These are phyloP conservation scores for Urochloa ruziziensis DNA, from an alignment of 176 grass and related monocot genomes.

Conservation along the genomic window DNA sequence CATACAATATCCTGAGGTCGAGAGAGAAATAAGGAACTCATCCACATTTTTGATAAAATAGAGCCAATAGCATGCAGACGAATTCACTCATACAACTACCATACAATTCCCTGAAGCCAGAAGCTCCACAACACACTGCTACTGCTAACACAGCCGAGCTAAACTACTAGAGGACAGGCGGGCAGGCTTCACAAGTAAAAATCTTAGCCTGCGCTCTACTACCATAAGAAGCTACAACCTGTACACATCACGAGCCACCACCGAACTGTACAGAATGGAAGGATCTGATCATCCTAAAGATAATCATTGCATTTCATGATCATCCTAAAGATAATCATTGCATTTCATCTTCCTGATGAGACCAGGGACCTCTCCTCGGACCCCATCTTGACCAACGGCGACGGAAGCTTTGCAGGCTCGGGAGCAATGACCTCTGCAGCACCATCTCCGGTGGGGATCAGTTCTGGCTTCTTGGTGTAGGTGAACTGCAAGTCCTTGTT, in stretches of 20 bases:
- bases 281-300: conserved; percentile 11
- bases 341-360: conserved; percentile 55
- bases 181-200: conserved; percentile 52
- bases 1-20: neutral
- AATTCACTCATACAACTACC: conserved; percentile 23
- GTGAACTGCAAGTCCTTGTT: conserved; percentile 88
- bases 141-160: conserved; percentile 33
- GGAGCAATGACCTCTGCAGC: conserved; percentile 6
- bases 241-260: conserved; percentile 40
- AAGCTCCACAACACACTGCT: conserved; percentile 18
- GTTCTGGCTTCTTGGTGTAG: conserved; percentile 58
- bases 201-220: conserved; percentile 44
- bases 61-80: neutral
- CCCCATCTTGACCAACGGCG: conserved; percentile 17
- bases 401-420: conserved; percentile 32
- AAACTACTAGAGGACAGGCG: neutral
- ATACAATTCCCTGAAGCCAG: neutral
- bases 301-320: conserved; percentile 33
- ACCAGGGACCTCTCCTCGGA: conserved; percentile 62
- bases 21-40: neutral
- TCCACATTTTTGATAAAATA: neutral
- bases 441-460: neutral
- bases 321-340: neutral
- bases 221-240: conserved; percentile 40
- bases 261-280: conserved; percentile 51